phyloP scores from a whole-genome alignment of 805 yeast species.

The Kazachstania viticola region DNA sequence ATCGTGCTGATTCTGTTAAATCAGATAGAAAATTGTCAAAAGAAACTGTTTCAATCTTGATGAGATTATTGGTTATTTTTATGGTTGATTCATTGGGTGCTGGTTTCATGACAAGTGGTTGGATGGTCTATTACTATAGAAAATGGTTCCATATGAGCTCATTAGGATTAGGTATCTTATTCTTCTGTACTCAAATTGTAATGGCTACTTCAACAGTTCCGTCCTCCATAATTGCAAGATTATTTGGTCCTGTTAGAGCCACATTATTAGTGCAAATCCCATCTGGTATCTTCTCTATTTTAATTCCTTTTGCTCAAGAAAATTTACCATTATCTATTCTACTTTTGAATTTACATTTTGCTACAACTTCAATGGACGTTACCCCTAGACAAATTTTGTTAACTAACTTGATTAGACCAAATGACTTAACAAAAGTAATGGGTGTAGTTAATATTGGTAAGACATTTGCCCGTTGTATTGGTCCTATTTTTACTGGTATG shows the following conservation, averaged over 20 bases:
- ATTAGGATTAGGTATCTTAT: slow-evolving; percentile 50
- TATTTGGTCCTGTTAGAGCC: slow-evolving; percentile 69
- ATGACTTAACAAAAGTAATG: slow-evolving; percentile 64
- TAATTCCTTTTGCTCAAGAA: slow-evolving; percentile 37
- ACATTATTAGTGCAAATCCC: slow-evolving; percentile 69
- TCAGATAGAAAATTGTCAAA: slow-evolving; percentile 23
- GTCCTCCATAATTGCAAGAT: slow-evolving; percentile 56
- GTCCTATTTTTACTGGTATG: slow-evolving; percentile 71
- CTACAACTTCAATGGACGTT: slow-evolving; percentile 76
- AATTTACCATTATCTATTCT: slow-evolving; percentile 35
- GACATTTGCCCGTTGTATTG: slow-evolving; percentile 72
- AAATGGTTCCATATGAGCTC: slow-evolving; percentile 43
- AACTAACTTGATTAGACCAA: slow-evolving; percentile 49
- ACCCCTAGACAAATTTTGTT: slow-evolving; percentile 80
- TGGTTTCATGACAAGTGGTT: slow-evolving; percentile 81
- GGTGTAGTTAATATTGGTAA: slow-evolving; percentile 81
- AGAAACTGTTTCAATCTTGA: slow-evolving; percentile 33
- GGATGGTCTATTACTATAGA: slow-evolving; percentile 77
- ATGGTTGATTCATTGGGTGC: slow-evolving; percentile 81
- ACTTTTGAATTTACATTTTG: slow-evolving; percentile 42
- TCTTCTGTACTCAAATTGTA: slow-evolving; percentile 49
- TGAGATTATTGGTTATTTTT: slow-evolving; percentile 46
- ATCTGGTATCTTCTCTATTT: slow-evolving; percentile 51
- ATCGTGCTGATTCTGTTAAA: background rate
- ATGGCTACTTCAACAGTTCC: slow-evolving; percentile 66